Conservation (phyloP, 1,284 basidiomycete genomes). For the Gomphus bonarii region DNA sequence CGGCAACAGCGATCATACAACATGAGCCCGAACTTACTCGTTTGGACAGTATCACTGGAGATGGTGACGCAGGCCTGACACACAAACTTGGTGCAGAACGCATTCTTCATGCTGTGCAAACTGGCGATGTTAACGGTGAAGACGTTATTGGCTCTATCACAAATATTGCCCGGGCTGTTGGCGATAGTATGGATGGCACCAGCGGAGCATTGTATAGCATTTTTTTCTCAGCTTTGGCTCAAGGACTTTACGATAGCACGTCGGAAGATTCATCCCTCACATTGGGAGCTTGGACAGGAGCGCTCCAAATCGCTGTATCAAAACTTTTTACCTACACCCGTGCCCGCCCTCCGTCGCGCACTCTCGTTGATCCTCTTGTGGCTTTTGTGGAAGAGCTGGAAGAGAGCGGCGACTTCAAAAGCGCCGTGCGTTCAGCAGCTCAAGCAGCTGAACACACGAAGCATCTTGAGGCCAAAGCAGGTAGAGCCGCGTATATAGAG, state of each 20-base stretch:
- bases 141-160: slow-evolving; percentile 61
- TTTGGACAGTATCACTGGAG: slow-evolving; percentile 76
- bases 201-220: slow-evolving; percentile 90
- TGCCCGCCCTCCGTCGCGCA: slow-evolving; percentile 83
- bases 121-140: slow-evolving; percentile 42
- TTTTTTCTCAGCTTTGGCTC: slow-evolving; percentile 78
- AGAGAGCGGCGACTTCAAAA: slow-evolving; percentile 29
- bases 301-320: slow-evolving; percentile 50
- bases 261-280: slow-evolving; percentile 28
- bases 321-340: slow-evolving; percentile 82
- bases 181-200: slow-evolving; percentile 88
- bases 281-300: slow-evolving; percentile 50
- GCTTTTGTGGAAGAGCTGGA: slow-evolving; percentile 54
- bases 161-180: slow-evolving; percentile 63
- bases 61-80: slow-evolving; percentile 76
- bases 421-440: slow-evolving; percentile 54
- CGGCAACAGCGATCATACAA: slow-evolving; percentile 59
- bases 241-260: slow-evolving; percentile 45
- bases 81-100: slow-evolving; percentile 63
- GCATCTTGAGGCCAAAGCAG: slow-evolving; percentile 76
- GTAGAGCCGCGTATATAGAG: slow-evolving; percentile 83
- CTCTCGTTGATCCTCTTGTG: slow-evolving; percentile 84
- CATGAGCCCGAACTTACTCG: slow-evolving; percentile 84
- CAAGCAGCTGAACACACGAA: slow-evolving; percentile 67
- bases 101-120: slow-evolving; percentile 39